Evolutionary conservation across 2,329 filamentous ascomycete species (phyloP).

Genomic region (Exophiala viscosa): DNA sequence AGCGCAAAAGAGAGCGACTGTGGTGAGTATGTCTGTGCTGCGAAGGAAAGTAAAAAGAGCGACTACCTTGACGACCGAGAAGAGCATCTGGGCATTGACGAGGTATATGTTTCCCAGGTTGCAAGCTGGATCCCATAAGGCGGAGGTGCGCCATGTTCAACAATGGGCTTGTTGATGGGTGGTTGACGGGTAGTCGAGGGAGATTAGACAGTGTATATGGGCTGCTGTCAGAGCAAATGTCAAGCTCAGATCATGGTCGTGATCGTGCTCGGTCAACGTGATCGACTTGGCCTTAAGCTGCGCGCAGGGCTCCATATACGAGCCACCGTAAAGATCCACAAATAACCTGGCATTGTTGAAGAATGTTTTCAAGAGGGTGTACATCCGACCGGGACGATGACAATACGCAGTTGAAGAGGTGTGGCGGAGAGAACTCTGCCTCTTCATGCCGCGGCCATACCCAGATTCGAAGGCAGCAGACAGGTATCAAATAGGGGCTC

Average conservation of each 20-base stretch:
- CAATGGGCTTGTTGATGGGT: constrained; percentile 3
- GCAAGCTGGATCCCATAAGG: neutral
- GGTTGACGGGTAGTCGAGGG: constrained; percentile 14
- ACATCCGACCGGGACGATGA: constrained; percentile 1
- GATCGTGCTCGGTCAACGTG: constrained; percentile 2
- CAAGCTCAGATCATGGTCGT: constrained; percentile 5
- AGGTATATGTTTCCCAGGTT: constrained; percentile 19
- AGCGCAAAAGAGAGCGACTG: constrained; percentile 17
- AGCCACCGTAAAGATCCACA: too few relatives aligned
- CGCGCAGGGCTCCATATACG: neutral
- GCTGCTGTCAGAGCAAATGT: constrained; percentile 22
- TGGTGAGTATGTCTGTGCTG: constrained; percentile 12
- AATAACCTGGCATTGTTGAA: neutral
- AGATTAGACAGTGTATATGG: constrained; percentile 22
- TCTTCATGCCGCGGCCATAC: constrained; percentile 3
- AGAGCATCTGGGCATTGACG: constrained; percentile 1
- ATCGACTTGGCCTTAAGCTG: neutral
- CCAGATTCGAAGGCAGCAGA: neutral
- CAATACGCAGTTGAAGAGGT: constrained; percentile 14
- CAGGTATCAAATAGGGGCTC: constrained; percentile 4
- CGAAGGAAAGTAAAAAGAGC: constrained; percentile 13
- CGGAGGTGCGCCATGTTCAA: constrained; percentile 13
- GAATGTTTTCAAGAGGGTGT: neutral
- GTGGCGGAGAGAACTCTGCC: constrained; percentile 3
- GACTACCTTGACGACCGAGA: constrained; percentile 7